A percentile compares a stretch with the other conserved stretches of the same genome.
phyloP scores from a whole-genome alignment of 2,329 filamentous ascomycete species.

The Nannizzia gypsea region DNA sequence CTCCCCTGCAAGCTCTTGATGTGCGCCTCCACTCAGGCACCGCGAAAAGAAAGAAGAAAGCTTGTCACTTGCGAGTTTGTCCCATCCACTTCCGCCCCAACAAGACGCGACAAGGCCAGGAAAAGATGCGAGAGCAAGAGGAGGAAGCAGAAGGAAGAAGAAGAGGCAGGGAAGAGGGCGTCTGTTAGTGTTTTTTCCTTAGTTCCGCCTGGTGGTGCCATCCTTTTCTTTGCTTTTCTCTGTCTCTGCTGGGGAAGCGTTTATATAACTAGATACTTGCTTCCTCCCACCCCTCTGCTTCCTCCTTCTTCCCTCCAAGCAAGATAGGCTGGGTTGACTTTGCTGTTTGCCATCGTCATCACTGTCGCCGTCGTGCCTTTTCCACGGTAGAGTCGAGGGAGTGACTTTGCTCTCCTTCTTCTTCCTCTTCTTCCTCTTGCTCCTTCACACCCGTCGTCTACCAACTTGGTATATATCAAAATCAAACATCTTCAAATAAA shows the following conservation, averaged over 20 bases:
- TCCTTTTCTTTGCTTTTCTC: neutral
- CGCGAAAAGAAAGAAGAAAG: neutral
- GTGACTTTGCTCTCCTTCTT: neutral
- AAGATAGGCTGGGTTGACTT: too few relatives aligned
- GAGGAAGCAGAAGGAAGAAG: neutral
- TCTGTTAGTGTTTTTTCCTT: neutral
- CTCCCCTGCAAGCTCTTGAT: neutral
- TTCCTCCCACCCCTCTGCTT: neutral
- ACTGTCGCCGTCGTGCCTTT: too few relatives aligned
- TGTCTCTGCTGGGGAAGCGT: too few relatives aligned
- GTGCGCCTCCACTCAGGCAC: neutral
- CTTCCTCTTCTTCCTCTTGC: neutral
- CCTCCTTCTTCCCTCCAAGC: neutral
- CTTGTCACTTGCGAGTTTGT: neutral
- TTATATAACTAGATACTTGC: neutral
- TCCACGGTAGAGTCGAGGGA: neutral
- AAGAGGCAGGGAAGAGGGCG: neutral
- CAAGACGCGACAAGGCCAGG: neutral
- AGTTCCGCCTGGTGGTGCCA: neutral
- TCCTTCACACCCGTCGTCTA: neutral
- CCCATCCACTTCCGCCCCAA: slow-evolving; percentile 1
- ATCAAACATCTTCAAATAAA: neutral
- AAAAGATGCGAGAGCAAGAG: too few relatives aligned
- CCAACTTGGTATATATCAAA: neutral
- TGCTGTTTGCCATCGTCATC: too few relatives aligned